phyloP scores from a whole-genome alignment of 2,329 filamentous ascomycete genomes.

The Aspergillus terreus region DNA sequence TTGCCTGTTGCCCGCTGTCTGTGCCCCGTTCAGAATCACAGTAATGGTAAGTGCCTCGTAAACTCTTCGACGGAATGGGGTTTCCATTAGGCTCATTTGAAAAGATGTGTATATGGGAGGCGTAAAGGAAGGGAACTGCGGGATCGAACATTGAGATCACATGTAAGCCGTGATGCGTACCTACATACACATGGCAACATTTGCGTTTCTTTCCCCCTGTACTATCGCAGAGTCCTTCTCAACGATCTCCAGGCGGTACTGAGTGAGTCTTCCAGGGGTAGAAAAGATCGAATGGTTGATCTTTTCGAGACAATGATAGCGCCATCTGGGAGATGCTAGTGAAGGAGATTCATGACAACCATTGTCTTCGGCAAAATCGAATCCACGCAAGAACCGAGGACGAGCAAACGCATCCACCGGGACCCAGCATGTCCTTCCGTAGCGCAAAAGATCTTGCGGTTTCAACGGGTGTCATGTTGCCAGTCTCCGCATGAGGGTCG shows the following conservation, averaged over 20 bases:
- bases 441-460: constrained; percentile 5
- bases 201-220: no score
- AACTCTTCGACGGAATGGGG: neutral
- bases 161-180: no score
- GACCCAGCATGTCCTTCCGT: neutral
- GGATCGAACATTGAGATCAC: no score
- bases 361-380: neutral
- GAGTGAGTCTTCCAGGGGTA: neutral
- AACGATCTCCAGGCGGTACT: no score
- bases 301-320: constrained; percentile 6
- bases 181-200: no score
- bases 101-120: no score
- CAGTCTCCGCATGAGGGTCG: neutral
- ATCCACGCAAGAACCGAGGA: constrained; percentile 3
- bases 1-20: constrained; percentile 13
- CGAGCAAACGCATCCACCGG: constrained; percentile 1
- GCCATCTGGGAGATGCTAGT: constrained; percentile 4
- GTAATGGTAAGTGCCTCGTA: neutral
- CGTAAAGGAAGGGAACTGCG: no score
- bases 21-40: constrained; percentile 9
- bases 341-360: neutral
- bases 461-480: constrained; percentile 4
- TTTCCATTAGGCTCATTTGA: neutral
- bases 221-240: no score
- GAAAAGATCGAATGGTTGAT: constrained; percentile 14